Evolutionary conservation across 1,284 basidiomycete species (phyloP).

Genomic region (Sphaerobolus stellatus): DNA sequence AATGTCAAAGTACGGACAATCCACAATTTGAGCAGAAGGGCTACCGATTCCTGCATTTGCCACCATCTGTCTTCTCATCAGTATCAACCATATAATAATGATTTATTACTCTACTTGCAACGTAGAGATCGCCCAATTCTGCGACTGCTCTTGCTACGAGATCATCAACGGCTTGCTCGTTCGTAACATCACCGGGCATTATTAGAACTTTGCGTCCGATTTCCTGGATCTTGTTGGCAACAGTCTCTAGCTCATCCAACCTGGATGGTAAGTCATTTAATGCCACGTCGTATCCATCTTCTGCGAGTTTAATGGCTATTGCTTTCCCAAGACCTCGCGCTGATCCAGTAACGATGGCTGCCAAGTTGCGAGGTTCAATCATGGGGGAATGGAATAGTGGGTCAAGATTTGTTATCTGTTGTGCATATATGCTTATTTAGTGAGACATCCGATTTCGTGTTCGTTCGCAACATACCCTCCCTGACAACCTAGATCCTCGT

Average conservation of each 20-base stretch:
- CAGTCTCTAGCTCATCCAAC: background rate
- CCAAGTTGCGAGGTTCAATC: background rate
- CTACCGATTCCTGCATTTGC: conserved; percentile 17
- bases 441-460: too few relatives aligned
- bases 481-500: too few relatives aligned
- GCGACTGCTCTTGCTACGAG: conserved; percentile 13
- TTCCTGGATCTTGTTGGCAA: conserved; percentile 11
- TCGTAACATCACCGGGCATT: conserved; percentile 14
- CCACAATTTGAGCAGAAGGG: background rate
- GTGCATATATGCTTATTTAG: too few relatives aligned
- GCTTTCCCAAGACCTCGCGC: conserved; percentile 10
- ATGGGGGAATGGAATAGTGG: too few relatives aligned
- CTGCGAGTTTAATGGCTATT: conserved; percentile 6
- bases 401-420: too few relatives aligned
- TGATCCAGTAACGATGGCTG: conserved; percentile 12
- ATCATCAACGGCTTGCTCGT: conserved; percentile 11
- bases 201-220: conserved; percentile 8
- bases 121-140: conserved; percentile 15
- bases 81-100: background rate
- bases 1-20: background rate
- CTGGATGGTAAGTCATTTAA: conserved; percentile 3
- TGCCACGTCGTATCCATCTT: conserved; percentile 8
- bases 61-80: conserved; percentile 15
- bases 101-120: conserved; percentile 9
- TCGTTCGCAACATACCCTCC: too few relatives aligned